Evolutionary conservation across 1,139 yeast genomes (phyloP), one percentile per base, ranked within the genome.

Genomic region (Protomyces lactucae-debilis): DNA sequence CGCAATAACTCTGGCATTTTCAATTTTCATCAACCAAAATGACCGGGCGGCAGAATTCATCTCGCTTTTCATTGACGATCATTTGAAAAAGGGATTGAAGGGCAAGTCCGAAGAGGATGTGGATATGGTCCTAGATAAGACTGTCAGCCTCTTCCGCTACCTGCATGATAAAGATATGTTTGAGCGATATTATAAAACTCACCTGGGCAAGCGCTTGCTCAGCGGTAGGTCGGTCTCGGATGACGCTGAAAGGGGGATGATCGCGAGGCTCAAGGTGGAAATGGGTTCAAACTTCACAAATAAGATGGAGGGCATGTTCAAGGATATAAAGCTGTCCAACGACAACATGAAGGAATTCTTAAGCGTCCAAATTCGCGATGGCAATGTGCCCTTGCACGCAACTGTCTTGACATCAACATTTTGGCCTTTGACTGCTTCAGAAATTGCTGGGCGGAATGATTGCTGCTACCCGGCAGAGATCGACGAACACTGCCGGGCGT

Each of bases 121-220:
- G 4, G 72, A 68, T 21, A 68, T 64, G 2, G 70, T 69, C 10
- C 68, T 72, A 18, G 65, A 65, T 36, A 56, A 68, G 46, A 70
- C 70, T 0, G 66, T 74, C 25, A 64, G 70, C 6, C 79, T 93
- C 54, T 85, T 91, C 71, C 78, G 86, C 65, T 85, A 83, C 70
- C 80, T 93, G 52, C 80, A 83, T 64, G 97, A 93, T 71, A 92
- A 90, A 72, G 98, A 93, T 74, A 79, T 89, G 46, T 93, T 93
- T 75, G 96, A 90, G 73, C 85, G 83, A 40, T 86, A 87, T 69
- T 93, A 90, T 75, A 92, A 92, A 70, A 88, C 87, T 64, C 97
- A 90, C 76, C 80, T 93, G 68, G 97, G 98, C 0, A 90, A 89
- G 73, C 78, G 99, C 48, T 45, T 93, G 64, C 85, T 88, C 65